These are phyloP conservation scores for Tothia fuscella DNA, from an alignment of 2,329 filamentous ascomycete species.

Conservation along the genomic window DNA sequence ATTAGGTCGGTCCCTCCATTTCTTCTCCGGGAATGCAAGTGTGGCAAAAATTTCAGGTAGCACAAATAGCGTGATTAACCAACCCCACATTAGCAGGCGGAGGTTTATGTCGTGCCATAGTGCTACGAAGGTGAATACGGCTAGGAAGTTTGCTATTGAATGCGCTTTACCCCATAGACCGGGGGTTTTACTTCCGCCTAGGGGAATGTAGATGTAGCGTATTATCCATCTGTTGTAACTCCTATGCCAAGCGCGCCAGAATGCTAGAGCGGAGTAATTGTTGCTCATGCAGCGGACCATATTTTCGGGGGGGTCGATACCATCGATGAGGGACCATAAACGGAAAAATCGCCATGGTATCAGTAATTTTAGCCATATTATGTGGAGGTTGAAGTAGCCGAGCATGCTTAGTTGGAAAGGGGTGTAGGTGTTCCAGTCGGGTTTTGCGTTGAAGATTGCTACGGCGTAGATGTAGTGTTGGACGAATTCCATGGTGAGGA, in stretches of 20 bases:
- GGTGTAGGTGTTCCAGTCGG: slow-evolving; percentile 72
- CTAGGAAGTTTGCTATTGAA: slow-evolving; percentile 62
- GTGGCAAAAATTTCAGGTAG: slow-evolving; percentile 59
- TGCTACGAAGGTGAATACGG: slow-evolving; percentile 92
- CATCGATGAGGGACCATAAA: slow-evolving; percentile 85
- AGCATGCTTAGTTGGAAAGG: slow-evolving; percentile 80
- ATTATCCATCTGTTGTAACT: slow-evolving; percentile 92
- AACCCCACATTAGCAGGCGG: slow-evolving; percentile 85
- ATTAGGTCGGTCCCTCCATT: slow-evolving; percentile 58
- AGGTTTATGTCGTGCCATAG: slow-evolving; percentile 97
- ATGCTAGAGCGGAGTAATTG: slow-evolving; percentile 81
- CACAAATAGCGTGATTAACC: slow-evolving; percentile 90
- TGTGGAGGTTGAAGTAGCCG: slow-evolving; percentile 89
- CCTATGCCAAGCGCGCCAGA: slow-evolving; percentile 95
- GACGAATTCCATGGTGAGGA: slow-evolving; percentile 76
- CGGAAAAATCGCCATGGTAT: slow-evolving; percentile 98
- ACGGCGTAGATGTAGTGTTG: slow-evolving; percentile 89
- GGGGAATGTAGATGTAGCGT: slow-evolving; percentile 84
- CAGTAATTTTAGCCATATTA: slow-evolving; percentile 95
- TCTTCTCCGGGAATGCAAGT: slow-evolving; percentile 57
- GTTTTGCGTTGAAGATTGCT: slow-evolving; percentile 72
- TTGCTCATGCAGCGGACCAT: slow-evolving; percentile 95
- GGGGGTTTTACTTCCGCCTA: slow-evolving; percentile 53
- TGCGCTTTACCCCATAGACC: slow-evolving; percentile 35
- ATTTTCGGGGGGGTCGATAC: slow-evolving; percentile 91